A percentile compares a stretch with the other conserved stretches of the same genome.
Evolutionary conservation across 805 yeast species (phyloP).

Genomic region (Middelhovenomyces tepae): DNA sequence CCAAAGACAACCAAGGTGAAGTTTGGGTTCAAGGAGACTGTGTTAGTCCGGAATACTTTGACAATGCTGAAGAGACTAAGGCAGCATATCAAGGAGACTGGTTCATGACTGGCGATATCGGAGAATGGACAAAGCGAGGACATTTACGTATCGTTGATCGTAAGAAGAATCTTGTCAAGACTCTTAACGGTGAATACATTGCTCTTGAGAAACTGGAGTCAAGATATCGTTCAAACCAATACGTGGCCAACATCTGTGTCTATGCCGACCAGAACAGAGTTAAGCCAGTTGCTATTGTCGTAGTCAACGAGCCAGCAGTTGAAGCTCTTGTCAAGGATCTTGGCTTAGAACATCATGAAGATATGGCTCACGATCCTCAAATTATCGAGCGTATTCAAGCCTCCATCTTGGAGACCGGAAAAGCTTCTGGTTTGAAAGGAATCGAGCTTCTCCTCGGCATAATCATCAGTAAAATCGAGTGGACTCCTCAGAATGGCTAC

Average conservation of each 20-base stretch:
- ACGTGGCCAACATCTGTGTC: slow-evolving; percentile 76
- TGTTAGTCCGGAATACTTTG: slow-evolving; percentile 69
- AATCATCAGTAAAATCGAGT: slow-evolving; percentile 76
- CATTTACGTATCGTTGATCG: slow-evolving; percentile 81
- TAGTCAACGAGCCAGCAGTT: slow-evolving; percentile 66
- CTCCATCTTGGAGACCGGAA: slow-evolving; percentile 64
- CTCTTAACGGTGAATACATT: slow-evolving; percentile 93
- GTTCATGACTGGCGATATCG: slow-evolving; percentile 97
- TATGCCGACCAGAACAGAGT: slow-evolving; percentile 84
- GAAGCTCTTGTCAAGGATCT: slow-evolving; percentile 50
- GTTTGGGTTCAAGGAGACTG: slow-evolving; percentile 68
- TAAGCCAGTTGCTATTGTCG: slow-evolving; percentile 85
- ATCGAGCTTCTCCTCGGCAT: slow-evolving; percentile 78
- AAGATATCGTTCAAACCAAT: slow-evolving; percentile 72
- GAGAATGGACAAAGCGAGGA: slow-evolving; percentile 81
- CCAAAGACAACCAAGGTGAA: slow-evolving; percentile 91
- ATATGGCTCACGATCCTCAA: slow-evolving; percentile 45
- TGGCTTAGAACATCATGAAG: slow-evolving; percentile 43
- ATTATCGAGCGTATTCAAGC: slow-evolving; percentile 47
- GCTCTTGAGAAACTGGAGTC: slow-evolving; percentile 94
- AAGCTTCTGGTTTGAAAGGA: slow-evolving; percentile 69
- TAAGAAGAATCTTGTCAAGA: slow-evolving; percentile 91
- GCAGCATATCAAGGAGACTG: slow-evolving; percentile 74
- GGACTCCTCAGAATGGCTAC: slow-evolving; percentile 95
- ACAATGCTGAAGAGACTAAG: slow-evolving; percentile 72